Evolutionary conservation across 208 protist species (phyloP).

Genomic region (Crithidia acanthocephali): DNA sequence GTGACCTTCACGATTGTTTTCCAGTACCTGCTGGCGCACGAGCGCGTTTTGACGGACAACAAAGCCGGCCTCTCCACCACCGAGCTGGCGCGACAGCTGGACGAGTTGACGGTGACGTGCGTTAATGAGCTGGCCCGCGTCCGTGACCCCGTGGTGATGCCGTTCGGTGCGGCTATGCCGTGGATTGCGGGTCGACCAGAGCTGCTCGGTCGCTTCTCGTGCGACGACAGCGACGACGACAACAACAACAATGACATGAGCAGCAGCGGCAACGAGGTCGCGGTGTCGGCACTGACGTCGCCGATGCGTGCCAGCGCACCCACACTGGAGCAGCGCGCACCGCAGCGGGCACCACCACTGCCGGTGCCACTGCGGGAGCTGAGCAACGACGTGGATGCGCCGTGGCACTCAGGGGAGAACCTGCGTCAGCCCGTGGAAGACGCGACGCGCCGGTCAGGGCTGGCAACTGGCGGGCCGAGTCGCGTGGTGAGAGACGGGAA

Average conservation of each 20-base stretch:
- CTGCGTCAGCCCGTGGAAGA: not conserved
- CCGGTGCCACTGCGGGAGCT: not conserved
- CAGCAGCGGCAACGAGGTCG: not conserved
- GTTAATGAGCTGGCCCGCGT: constrained; percentile 18
- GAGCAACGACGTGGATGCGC: not conserved
- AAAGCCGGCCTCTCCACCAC: constrained; percentile 14
- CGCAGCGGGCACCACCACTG: not conserved
- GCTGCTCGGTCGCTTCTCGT: not conserved
- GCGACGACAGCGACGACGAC: not conserved
- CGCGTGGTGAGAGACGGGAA: not conserved
- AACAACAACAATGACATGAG: not conserved
- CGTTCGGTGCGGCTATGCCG: constrained; percentile 14
- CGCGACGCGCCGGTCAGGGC: no score
- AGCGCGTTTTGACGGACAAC: constrained; percentile 19
- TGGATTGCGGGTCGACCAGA: constrained; percentile 1
- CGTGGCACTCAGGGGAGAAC: not conserved
- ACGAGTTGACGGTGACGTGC: constrained; percentile 22
- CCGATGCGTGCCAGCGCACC: not conserved
- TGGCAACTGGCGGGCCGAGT: no score
- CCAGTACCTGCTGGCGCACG: constrained; percentile 14
- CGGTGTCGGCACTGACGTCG: not conserved
- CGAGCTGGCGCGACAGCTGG: constrained; percentile 28
- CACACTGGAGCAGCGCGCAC: not conserved
- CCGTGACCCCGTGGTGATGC: not conserved
- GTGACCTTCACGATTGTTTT: constrained; percentile 9